Conservation (phyloP, 441 rosid genomes). For the Populus hybrid region DNA sequence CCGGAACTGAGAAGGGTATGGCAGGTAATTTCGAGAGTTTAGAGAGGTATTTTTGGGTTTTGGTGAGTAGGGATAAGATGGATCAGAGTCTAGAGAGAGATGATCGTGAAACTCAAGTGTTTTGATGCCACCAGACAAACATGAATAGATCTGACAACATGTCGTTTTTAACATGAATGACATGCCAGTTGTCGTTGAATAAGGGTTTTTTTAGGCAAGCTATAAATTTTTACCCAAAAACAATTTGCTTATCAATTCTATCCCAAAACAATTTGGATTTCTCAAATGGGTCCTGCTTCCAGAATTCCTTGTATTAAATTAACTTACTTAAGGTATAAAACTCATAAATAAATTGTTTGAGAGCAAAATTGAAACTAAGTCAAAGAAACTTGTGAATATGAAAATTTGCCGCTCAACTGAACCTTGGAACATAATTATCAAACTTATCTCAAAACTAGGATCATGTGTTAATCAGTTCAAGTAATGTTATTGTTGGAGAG, state of each 20-base stretch:
- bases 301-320: neutral
- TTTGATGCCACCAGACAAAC: neutral
- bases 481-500: too few species aligned
- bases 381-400: too few species aligned
- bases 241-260: too few species aligned
- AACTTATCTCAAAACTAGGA: too few species aligned
- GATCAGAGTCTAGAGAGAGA: neutral
- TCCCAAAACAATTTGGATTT: neutral
- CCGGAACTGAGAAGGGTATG: neutral
- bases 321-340: neutral
- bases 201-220: neutral
- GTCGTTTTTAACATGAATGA: neutral
- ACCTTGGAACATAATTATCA: too few species aligned
- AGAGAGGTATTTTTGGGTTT: slow-evolving; percentile 2
- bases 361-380: neutral
- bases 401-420: too few species aligned
- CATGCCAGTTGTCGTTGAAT: neutral
- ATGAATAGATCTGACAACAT: neutral
- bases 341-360: too few species aligned
- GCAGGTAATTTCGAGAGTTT: neutral
- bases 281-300: neutral
- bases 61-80: neutral
- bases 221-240: too few species aligned
- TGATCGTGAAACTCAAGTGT: neutral
- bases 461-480: too few species aligned